phyloP scores from a whole-genome alignment of 2,329 filamentous ascomycete genomes.

The Tolypocladium album region DNA sequence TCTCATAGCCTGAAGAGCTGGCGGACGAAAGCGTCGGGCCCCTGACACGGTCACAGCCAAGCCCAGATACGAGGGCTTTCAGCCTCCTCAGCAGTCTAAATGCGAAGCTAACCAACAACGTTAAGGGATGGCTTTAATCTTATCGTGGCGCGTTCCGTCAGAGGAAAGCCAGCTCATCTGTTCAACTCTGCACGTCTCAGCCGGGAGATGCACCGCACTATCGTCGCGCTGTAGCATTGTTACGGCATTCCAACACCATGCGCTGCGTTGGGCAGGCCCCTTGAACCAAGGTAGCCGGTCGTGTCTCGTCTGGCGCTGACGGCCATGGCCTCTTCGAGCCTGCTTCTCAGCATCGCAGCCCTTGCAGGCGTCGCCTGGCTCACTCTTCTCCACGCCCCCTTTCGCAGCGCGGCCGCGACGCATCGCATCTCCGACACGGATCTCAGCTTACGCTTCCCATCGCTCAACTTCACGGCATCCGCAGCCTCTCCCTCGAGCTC shows the following conservation, averaged over 20 bases:
- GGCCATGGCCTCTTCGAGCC: not conserved
- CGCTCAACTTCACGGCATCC: not conserved
- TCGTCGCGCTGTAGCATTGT: not conserved
- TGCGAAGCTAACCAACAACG: not conserved
- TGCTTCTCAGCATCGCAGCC: not conserved
- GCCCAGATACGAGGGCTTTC: not conserved
- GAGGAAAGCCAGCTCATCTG: too few species aligned
- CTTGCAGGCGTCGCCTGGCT: not conserved
- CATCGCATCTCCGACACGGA: not conserved
- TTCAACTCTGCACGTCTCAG: not conserved
- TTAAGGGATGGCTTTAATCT: not conserved
- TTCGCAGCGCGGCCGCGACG: not conserved
- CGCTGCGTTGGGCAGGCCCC: not conserved
- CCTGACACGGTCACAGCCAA: not conserved
- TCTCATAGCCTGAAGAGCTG: not conserved
- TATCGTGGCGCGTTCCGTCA: not conserved
- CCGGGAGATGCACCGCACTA: not conserved
- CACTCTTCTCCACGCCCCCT: not conserved
- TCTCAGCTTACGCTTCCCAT: not conserved
- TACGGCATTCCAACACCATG: not conserved
- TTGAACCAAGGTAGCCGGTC: not conserved
- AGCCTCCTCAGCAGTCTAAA: not conserved
- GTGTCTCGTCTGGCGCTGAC: not conserved
- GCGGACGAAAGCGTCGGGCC: not conserved
- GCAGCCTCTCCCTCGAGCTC: not conserved